These are phyloP conservation scores for Hemisphaericaspora nanyangensis DNA, from an alignment of 805 yeast genomes.

Conservation along the genomic window DNA sequence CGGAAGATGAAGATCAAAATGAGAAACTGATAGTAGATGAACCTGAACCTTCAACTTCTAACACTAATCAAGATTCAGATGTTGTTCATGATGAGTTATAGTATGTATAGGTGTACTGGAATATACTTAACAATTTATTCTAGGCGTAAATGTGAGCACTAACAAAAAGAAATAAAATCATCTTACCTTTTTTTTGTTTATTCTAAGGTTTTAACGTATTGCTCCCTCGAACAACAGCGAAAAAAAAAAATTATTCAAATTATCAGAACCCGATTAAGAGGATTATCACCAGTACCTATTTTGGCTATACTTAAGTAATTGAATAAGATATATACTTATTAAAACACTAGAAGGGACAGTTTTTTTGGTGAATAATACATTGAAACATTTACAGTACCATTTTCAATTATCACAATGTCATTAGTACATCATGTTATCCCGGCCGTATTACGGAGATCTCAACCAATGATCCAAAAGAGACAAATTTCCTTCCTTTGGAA, in stretches of 20 bases:
- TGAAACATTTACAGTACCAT: too few species aligned
- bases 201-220: too few species aligned
- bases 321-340: too few species aligned
- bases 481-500: conserved; percentile 37
- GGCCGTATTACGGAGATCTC: background rate
- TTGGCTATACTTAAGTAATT: too few species aligned
- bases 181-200: too few species aligned
- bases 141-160: background rate
- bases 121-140: background rate
- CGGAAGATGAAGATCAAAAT: background rate
- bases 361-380: too few species aligned
- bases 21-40: background rate
- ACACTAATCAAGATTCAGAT: background rate
- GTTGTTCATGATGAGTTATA: conserved; percentile 5
- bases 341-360: too few species aligned
- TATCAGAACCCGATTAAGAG: too few species aligned
- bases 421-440: conserved; percentile 1
- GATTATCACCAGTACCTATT: too few species aligned
- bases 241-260: too few species aligned
- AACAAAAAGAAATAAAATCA: conserved; percentile 1
- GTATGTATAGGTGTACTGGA: conserved; percentile 1
- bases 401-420: conserved; percentile 1
- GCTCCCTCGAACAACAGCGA: too few species aligned
- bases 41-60: background rate
- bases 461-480: conserved; percentile 12